Base-by-base conservation (phyloP, 306 rosid genomes). In the Gillenia trifoliata region DNA sequence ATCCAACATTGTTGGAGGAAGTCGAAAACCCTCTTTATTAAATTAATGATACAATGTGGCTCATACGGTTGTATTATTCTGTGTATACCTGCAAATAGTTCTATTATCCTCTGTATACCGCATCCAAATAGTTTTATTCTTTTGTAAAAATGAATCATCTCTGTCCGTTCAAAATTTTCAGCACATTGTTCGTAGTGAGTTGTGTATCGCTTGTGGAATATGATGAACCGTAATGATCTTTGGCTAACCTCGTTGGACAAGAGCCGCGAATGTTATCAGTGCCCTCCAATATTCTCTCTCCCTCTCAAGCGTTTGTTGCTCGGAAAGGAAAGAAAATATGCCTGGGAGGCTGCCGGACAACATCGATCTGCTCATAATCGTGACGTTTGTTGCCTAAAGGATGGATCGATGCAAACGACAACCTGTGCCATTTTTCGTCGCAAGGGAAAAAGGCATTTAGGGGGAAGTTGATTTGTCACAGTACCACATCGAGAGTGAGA, bases 341-440 rank as follows among this genome's bases (percentile, higher is more conserved):
- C 23, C 41, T 6, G 54, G 34, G 64, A 45, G 25, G 36, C 36
- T 52, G 8, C 17, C 19, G 8, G 45, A 28, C 65, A 25, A 38
- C 56, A 55, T 41, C 20, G 20, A 49, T 13, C 36, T 23, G 73
- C 70, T 93, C 88, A 94, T 77, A 94, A 77, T 84, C 85, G 91
- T 33, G 98, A 87, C 71, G 61, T 80, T 77, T 79, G 94, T 66
- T 81, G 75, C 55, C 74, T 77, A 80, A 83, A 89, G 64, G 84
- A 52, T 23, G 96, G 97, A 77, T 94, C 97, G 28, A 94, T 83
- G 76, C 93, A 83, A 45, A 94, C 96, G 30, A 94, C 95, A 29
- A 94, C 98, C 98, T 94, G 90, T 13, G 70, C 61, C 40, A 76
- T 33, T 73, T 80, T 81, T 43, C 25, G 33, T 6, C 19, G 8